Evolutionary conservation across 2,329 filamentous ascomycete genomes (phyloP), one percentile per base, ranked within the genome.

Genomic region (Aureobasidium musti): DNA sequence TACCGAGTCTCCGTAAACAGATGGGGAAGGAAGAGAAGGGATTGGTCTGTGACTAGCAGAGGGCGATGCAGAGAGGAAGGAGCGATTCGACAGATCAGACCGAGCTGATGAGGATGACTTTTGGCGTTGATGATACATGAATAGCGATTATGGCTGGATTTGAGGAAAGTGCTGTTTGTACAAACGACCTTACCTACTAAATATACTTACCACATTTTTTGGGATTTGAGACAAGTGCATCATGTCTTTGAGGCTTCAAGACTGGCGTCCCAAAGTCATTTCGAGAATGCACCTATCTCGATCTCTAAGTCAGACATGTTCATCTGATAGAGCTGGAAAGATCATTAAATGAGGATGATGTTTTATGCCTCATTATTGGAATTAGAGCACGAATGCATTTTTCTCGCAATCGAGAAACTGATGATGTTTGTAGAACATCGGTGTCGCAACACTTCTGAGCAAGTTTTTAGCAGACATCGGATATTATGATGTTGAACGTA

Each of bases 71-170:
- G 59, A 63, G 30, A 63, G 59, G n/a, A 39, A 52, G 2, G 59
- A 52, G 17, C 33, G 43, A 4, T 41, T 50, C 7, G 59, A 63
- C 5, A 63, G 45, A 41, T 63, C 33, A 39, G 59, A 63, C 23
- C 43, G 30, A 28, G 45, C 45, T 30, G 59, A 63, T 1, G 59
- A 63, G 5, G 59, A 63, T 5, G 59, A 63, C 17, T 45, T 45
- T 52, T 63, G 59, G n/a, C 59, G 59, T 39, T 63, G 59, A 35
- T 52, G 59, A 30, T 63, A 28, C 45, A 63, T 63, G 30, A 7
- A 37, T 7, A 35, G 28, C 13, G 8, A 49, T 5, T 21, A 39
- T 5, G 26, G 6, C 14, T n/a, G 8, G 4, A 19, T 37, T 1
- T 23, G 5, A 33, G 21, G 11, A 21, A 61, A 23, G 14, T 49